A percentile compares a stretch with the other conserved stretches of the same genome.
phyloP scores from a whole-genome alignment of 2,329 filamentous ascomycete genomes.

The Amylocarpus encephaloides region DNA sequence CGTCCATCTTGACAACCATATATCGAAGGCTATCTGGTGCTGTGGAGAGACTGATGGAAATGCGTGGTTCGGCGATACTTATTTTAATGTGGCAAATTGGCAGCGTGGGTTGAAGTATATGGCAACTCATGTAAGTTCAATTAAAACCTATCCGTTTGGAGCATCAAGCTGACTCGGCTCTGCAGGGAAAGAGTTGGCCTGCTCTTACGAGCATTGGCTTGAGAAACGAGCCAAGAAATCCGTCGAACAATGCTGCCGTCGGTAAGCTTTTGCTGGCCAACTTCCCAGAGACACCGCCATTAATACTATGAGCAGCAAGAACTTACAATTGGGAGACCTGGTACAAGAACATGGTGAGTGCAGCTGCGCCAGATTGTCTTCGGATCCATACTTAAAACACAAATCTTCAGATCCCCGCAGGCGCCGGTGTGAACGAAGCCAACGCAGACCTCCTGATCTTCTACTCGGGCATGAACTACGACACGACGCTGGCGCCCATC shows the following conservation, averaged over 20 bases:
- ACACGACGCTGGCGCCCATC: constrained; percentile 35
- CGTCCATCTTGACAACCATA: constrained; percentile 53
- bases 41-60: constrained; percentile 49
- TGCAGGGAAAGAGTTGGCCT: not conserved
- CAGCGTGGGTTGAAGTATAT: constrained; percentile 51
- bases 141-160: constrained; percentile 10
- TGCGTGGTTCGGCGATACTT: constrained; percentile 50
- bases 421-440: not conserved
- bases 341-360: constrained; percentile 36
- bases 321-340: constrained; percentile 39
- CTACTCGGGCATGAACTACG: constrained; percentile 40
- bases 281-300: constrained; percentile 15
- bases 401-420: not conserved
- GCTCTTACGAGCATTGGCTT: not conserved
- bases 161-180: too few species aligned
- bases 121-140: constrained; percentile 44
- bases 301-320: constrained; percentile 1
- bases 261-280: not conserved
- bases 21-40: constrained; percentile 52
- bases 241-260: not conserved
- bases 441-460: constrained; percentile 37
- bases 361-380: constrained; percentile 29
- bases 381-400: not conserved
- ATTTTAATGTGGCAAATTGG: constrained; percentile 54
- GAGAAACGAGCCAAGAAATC: not conserved